Evolutionary conservation across 1,284 basidiomycete species (phyloP).

Genomic region (Sporisorium exsertum): DNA sequence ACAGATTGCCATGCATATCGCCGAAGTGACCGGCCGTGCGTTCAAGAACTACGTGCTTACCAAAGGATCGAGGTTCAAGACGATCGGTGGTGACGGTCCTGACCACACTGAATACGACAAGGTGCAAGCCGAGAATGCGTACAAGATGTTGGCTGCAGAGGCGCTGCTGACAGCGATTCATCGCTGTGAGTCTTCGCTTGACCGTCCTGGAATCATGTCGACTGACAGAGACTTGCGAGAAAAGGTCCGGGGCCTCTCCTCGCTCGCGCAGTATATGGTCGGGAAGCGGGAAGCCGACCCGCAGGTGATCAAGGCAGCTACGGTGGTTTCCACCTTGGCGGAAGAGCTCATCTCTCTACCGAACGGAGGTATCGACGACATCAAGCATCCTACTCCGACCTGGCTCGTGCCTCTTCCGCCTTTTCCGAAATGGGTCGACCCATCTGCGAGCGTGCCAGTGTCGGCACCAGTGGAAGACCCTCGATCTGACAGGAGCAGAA

Average conservation of each 20-base stretch:
- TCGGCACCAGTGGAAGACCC: neutral
- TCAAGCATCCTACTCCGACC: neutral
- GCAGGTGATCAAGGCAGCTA: conserved; percentile 12
- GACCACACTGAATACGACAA: too few relatives aligned
- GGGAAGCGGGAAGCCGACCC: neutral
- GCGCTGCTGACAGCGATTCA: conserved; percentile 24
- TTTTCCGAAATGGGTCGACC: conserved; percentile 7
- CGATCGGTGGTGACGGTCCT: too few relatives aligned
- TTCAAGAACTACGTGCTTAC: conserved; percentile 1
- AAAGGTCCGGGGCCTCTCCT: neutral
- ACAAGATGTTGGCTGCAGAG: conserved; percentile 21
- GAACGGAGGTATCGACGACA: neutral
- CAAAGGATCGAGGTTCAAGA: neutral
- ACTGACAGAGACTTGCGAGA: neutral
- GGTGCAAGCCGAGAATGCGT: neutral
- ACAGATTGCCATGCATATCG: conserved; percentile 1
- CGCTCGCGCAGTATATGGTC: conserved; percentile 1
- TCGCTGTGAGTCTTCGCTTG: conserved; percentile 7
- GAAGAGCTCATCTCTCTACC: neutral
- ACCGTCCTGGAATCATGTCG: neutral
- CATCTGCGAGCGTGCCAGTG: neutral
- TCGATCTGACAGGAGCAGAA: neutral
- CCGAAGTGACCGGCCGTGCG: neutral
- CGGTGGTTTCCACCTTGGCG: neutral
- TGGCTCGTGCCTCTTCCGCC: conserved; percentile 20